Base-by-base conservation (phyloP, 2,329 filamentous ascomycete genomes). In the Epichloe amarillans region DNA sequence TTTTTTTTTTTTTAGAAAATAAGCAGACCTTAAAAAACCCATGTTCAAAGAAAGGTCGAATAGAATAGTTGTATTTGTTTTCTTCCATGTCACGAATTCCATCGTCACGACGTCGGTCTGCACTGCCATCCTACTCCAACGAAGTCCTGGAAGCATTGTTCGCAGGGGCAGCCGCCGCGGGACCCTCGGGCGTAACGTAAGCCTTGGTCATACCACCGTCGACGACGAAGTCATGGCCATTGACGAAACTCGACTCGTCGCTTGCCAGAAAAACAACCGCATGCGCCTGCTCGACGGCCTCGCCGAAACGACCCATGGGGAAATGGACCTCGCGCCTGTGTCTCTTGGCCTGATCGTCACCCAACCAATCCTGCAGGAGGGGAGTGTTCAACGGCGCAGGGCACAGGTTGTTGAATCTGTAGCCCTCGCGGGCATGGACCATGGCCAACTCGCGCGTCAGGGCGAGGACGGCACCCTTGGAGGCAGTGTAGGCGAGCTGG, bases 151-250 rank as follows among this genome's bases (percentile, higher is more conserved):
- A 56, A n/a, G 78, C 78, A 58, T 82, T 82, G 68, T 83, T 85
- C 54, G 67, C 64, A 3, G 82, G 82, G 5, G 75, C 73, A 11
- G 70, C 58, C 0, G 71, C 58, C 8, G 79, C 63, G 14, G 76
- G 71, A 3, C 82, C 82, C 67, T 84, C 80, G 2, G 82, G 71
- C 1, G 82, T 85, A 30, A 85, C 81, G 67, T 96, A 97, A 43
- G 89, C 87, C 76, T 86, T 95, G 61, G 83, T 91, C 87, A 98
- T 88, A 53, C 91, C 91, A 52, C 93, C 93, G 62, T 98, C 93
- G 26, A 97, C 89, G 4, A 95, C 84, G 71, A 97, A 95, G 65
- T 97, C 93, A 53, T 82, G 84, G 11, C 86, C 89, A 57, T 93
- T 95, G 62, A 95, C 86, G 61, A 94, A 95, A 72, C 85, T 88